Base-by-base conservation (phyloP, 768 basidiomycete genomes). In the Pleurotus platypus region DNA sequence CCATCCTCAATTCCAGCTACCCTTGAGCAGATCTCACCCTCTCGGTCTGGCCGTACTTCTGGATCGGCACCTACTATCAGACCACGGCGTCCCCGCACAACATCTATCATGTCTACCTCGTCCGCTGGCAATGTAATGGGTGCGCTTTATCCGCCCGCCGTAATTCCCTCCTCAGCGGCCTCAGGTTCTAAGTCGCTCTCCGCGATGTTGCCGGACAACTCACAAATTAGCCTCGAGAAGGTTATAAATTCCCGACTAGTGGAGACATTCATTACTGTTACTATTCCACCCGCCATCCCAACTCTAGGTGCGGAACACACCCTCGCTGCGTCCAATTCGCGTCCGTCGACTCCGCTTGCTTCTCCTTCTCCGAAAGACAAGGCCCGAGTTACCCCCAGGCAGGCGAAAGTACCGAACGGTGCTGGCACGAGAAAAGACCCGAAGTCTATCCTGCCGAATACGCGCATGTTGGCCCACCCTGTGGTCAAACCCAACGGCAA, bases 201-300 rank as follows among this genome's bases (percentile, higher is more conserved):
- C 49, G 67, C 65, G 11, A 67, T 81, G 47, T 71, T 81, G 55
- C 77, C 77, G 13, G 84, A 85, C 62, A 78, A 87, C 58, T 88
- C 89, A 3, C 90, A 92, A 65, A 70, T 71, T 26, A 79, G 76
- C 6, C 73, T 92, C 46, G 89, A 92, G 73, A 86, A 78, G 62
- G 80, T 91, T 12, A 77, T 93, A 9, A 72, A 75, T 55, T 86
- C 90, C 35, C 83, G 90, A 48, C 73, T 93, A 27, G 85, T 92
- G 20, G 89, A 92, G 69, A 90, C 90, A 0, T 90, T 90, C 63
- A 70, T 92, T 55, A 78, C 83, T 12, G 68, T 92, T 43, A 74
- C 75, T 30, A 70, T 85, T 18, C 60, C 67, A 6, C 56, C 67
- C 9, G 56, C 42, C 27, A 37, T 35, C 15, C 16, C 53, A 13